Evolutionary conservation across 345 rosid genomes (phyloP).

Genomic region (Aquilaria malaccensis): DNA sequence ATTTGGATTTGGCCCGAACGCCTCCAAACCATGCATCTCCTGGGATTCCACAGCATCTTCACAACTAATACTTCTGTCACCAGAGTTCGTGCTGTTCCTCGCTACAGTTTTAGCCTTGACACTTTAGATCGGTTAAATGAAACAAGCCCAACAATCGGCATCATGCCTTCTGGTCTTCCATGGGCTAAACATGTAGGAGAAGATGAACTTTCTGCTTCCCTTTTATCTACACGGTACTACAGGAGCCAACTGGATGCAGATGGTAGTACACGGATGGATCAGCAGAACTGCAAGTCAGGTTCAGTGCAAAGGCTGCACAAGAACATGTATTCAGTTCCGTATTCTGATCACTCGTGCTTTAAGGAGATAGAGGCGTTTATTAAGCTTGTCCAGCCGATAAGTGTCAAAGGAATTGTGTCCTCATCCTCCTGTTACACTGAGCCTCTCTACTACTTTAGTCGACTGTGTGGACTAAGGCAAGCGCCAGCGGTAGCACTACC

Average conservation of each 20-base stretch:
- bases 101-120: constrained; percentile 61
- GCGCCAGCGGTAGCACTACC: neutral
- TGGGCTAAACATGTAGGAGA: constrained; percentile 40
- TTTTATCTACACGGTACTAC: constrained; percentile 19
- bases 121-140: constrained; percentile 64
- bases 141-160: constrained; percentile 61
- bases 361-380: constrained; percentile 58
- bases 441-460: constrained; percentile 62
- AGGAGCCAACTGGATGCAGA: constrained; percentile 19
- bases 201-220: constrained; percentile 36
- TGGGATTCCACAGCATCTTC: constrained; percentile 54
- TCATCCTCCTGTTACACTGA: constrained; percentile 57
- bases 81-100: constrained; percentile 85
- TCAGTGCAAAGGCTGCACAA: constrained; percentile 37
- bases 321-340: constrained; percentile 49
- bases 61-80: constrained; percentile 62
- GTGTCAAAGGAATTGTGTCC: constrained; percentile 59
- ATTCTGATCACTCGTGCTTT: constrained; percentile 77
- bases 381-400: constrained; percentile 52
- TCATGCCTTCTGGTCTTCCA: constrained; percentile 90
- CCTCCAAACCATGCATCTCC: constrained; percentile 73
- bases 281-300: constrained; percentile 13
- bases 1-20: constrained; percentile 98
- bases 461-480: constrained; percentile 34
- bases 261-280: constrained; percentile 6